A percentile compares a stretch with the other conserved stretches of the same genome.
phyloP scores from a whole-genome alignment of 2,329 filamentous ascomycete species.

The Cladosporium colombiae region DNA sequence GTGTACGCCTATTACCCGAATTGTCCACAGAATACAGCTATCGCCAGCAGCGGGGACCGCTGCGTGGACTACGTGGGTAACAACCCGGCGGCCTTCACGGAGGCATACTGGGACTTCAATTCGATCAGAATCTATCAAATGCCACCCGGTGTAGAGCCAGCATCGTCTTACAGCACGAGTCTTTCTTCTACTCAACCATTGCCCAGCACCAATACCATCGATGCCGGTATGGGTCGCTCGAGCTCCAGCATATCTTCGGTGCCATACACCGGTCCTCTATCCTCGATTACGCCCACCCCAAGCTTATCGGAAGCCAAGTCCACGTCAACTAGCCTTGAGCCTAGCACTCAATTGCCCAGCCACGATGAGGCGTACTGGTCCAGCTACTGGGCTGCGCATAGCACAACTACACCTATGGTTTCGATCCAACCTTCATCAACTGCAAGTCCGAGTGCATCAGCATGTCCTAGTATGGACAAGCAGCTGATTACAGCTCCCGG shows the following conservation, averaged over 20 bases:
- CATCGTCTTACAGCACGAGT: slow-evolving; percentile 32
- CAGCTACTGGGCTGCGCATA: not conserved
- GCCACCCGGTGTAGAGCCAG: slow-evolving; percentile 25
- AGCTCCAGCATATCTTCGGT: slow-evolving; percentile 25
- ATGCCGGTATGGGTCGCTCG: slow-evolving; percentile 32
- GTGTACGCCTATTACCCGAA: slow-evolving; percentile 32
- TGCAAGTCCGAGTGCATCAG: not conserved
- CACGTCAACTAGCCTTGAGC: not conserved
- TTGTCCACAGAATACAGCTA: slow-evolving; percentile 32
- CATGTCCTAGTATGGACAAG: slow-evolving; percentile 13
- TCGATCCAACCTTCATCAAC: not conserved
- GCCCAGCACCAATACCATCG: slow-evolving; percentile 28
- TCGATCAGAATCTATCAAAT: slow-evolving; percentile 45
- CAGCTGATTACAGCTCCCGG: slow-evolving; percentile 14
- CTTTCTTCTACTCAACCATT: slow-evolving; percentile 27
- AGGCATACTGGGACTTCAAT: slow-evolving; percentile 46
- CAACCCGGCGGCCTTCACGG: slow-evolving; percentile 35
- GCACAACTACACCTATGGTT: not conserved
- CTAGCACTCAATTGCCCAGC: not conserved
- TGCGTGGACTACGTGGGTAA: slow-evolving; percentile 38
- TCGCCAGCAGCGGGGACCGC: slow-evolving; percentile 16
- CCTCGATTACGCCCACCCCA: slow-evolving; percentile 22
- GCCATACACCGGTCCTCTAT: slow-evolving; percentile 34
- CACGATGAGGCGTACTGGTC: not conserved
- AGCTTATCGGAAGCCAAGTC: not conserved